Base-by-base conservation (phyloP, 1,139 yeast genomes). In the Debaryomyces robertsiae region DNA sequence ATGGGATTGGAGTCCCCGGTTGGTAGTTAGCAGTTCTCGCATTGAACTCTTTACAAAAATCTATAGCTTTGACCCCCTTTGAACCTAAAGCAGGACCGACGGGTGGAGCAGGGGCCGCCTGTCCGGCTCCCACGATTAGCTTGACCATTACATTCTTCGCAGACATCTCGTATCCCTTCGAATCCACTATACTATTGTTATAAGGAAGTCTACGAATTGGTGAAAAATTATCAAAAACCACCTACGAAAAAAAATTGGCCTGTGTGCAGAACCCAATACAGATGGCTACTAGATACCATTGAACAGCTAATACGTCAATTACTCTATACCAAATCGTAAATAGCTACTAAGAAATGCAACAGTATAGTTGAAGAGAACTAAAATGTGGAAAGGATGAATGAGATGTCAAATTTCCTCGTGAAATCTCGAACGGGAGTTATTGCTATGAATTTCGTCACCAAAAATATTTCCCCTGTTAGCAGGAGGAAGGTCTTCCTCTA, bases 11-110 rank as follows among this genome's bases (percentile, higher is more conserved):
- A 2, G 81, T 80, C 34, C 95, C 97, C 16, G 95, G 90, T 43
- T 77, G 77, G 57, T 78, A 83, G 53, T 82, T 82, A 11, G 96
- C 95, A 10, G 98, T 90, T 65, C 96, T 82, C 32, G 98, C 98
- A 62, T 94, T 93, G 73, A 94, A 94, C 63, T 93, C 98, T 66
- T 93, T 94, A 72, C 98, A 93, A 59, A 93, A 93, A 63, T 94
- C 98, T 57, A 93, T 94, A 48, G 98, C 98, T 63, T 94, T 94
- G 43, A 93, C 96, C 71, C 98, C 99, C 63, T 93, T 91, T 45
- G 98, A 93, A 50, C 98, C 99, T 42, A 93, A 73, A 0, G 98
- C 98, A 29, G 99, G 99, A 50, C 99, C 98, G 16, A 93, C 98
- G 5, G 99, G 99, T 27, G 99, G 99, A 1, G 96, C 85, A 31